Evolutionary conservation across 1,284 basidiomycete species (phyloP).

Genomic region (Irpex sp.): DNA sequence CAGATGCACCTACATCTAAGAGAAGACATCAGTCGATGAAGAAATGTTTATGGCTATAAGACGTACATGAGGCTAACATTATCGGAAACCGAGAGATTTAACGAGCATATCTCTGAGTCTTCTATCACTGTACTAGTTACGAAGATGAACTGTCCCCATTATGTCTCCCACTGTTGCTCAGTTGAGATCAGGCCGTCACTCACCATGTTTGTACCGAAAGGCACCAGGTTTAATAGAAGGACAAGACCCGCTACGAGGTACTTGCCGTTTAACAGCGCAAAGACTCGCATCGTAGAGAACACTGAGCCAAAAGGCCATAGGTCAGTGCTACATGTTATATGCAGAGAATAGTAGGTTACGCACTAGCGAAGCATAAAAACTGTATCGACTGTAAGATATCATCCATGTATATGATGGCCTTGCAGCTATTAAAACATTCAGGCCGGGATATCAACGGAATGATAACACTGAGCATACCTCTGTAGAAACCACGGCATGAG

Average conservation of each 20-base stretch:
- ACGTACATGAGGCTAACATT: too few relatives aligned
- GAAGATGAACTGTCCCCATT: not conserved
- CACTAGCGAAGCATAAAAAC: not conserved
- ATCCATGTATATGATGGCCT: not conserved
- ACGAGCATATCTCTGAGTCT: not conserved
- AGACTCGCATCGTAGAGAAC: not conserved
- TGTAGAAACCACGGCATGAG: not conserved
- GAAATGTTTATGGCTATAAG: too few relatives aligned
- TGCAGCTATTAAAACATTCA: not conserved
- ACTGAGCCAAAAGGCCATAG: not conserved
- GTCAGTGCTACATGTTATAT: not conserved
- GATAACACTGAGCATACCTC: not conserved
- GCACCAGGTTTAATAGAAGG: not conserved
- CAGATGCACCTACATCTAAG: too few relatives aligned
- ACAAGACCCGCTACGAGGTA: not conserved
- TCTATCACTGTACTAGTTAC: not conserved
- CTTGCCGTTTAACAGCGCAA: not conserved
- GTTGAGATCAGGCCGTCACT: not conserved
- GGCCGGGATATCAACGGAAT: not conserved
- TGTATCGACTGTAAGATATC: not conserved
- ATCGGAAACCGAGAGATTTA: too few relatives aligned
- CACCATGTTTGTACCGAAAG: not conserved
- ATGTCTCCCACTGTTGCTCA: too few relatives aligned
- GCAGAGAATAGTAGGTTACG: not conserved
- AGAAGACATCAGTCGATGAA: too few relatives aligned